These are phyloP conservation scores for Pythium graminicola DNA, from an alignment of 352 stramenopile genomes.

Conservation along the genomic window DNA sequence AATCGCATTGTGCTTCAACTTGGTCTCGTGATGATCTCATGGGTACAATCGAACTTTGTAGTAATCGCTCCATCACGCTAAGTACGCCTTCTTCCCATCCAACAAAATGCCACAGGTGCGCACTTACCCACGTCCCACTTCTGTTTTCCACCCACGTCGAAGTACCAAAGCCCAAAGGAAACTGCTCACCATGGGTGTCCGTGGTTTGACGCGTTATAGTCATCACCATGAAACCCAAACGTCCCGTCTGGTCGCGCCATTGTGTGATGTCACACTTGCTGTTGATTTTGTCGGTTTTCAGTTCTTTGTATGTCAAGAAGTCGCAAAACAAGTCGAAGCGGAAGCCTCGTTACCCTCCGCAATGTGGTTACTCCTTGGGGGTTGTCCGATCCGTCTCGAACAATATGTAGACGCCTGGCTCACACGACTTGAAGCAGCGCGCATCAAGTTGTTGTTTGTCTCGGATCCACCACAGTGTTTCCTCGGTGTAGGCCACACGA, in stretches of 20 bases:
- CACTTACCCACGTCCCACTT: too few species aligned
- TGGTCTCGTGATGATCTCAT: too few species aligned
- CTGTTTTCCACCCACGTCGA: too few species aligned
- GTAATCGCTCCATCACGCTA: too few species aligned
- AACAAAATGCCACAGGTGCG: too few species aligned
- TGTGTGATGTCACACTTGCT: conserved; percentile 63
- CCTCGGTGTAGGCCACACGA: conserved; percentile 55
- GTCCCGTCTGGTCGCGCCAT: conserved; percentile 28
- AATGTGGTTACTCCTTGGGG: conserved; percentile 61
- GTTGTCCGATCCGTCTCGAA: conserved; percentile 28
- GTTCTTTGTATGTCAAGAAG: conserved; percentile 56
- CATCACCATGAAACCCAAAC: conserved; percentile 38
- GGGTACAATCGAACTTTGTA: too few species aligned
- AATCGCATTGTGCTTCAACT: too few species aligned
- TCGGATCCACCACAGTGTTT: conserved; percentile 73
- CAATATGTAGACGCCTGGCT: conserved; percentile 41
- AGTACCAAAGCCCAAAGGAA: too few species aligned
- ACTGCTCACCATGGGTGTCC: conserved; percentile 58
- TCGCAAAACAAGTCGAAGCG: conserved; percentile 35
- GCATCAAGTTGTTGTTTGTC: conserved; percentile 60
- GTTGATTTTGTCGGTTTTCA: conserved; percentile 81
- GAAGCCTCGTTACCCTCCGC: conserved; percentile 23
- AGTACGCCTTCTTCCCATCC: too few species aligned
- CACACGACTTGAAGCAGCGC: conserved; percentile 25
- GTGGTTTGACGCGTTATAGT: conserved; percentile 53